Percentiles rank a stretch among this genome's conserved stretches.
Conservation (phyloP, 1,284 basidiomycete species). For the Ganoderma multipileum region DNA sequence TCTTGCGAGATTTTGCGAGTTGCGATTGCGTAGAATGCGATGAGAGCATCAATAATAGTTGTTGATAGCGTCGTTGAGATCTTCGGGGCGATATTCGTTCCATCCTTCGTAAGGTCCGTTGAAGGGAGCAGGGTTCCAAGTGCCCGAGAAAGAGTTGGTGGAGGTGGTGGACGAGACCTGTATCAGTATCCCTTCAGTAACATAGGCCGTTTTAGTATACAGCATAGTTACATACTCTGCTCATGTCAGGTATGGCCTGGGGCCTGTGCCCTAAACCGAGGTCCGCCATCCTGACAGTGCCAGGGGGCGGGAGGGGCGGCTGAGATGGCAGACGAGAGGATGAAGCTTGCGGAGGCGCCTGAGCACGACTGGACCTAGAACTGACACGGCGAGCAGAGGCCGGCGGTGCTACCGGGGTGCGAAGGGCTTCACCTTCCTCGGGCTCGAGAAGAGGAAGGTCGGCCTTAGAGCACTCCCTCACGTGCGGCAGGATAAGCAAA, state of each 20-base stretch:
- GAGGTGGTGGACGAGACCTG: slow-evolving; percentile 12
- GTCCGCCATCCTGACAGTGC: background rate
- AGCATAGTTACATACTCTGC: slow-evolving; percentile 12
- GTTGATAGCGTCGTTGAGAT: slow-evolving; percentile 20
- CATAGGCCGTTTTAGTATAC: background rate
- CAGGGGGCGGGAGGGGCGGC: background rate
- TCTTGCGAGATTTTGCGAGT: background rate
- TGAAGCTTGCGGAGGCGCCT: slow-evolving; percentile 1
- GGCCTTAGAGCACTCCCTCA: background rate
- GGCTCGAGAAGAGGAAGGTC: slow-evolving; percentile 13
- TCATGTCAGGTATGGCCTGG: slow-evolving; percentile 3
- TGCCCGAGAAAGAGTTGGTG: slow-evolving; percentile 26
- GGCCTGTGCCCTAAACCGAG: slow-evolving; percentile 10
- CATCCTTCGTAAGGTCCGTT: slow-evolving; percentile 19
- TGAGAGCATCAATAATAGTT: slow-evolving; percentile 25
- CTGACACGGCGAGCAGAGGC: background rate
- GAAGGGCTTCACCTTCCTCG: slow-evolving; percentile 8
- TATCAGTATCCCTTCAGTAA: too few species aligned
- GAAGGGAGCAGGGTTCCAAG: slow-evolving; percentile 22
- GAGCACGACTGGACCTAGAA: background rate
- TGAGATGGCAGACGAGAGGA: background rate
- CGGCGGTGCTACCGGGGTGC: background rate
- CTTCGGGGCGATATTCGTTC: slow-evolving; percentile 26
- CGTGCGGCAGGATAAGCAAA: slow-evolving; percentile 5
- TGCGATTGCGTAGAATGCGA: slow-evolving; percentile 9